A percentile compares a stretch with the other conserved stretches of the same genome.
Evolutionary conservation across 306 rosid genomes (phyloP).

Genomic region (Trifolium repens): DNA sequence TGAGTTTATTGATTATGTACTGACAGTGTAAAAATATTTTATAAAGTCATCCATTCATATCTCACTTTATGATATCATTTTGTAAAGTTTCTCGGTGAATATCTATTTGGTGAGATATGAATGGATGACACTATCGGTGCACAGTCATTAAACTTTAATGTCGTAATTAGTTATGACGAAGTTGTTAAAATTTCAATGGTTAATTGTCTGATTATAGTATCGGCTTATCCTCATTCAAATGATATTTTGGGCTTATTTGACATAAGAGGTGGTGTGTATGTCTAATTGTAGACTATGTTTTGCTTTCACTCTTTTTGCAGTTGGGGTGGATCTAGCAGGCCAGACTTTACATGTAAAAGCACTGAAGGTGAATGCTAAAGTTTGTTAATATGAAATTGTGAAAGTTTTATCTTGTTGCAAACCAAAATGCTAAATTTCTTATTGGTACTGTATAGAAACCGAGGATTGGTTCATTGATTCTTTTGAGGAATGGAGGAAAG

Average conservation of each 20-base stretch:
- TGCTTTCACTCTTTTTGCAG: conserved; percentile 51
- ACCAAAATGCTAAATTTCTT: conserved; percentile 42
- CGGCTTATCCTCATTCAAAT: neutral
- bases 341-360: conserved; percentile 93
- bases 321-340: conserved; percentile 99
- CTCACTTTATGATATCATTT: neutral
- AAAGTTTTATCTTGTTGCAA: conserved; percentile 33
- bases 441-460: conserved; percentile 68
- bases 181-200: neutral
- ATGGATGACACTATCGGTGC: neutral
- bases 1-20: neutral
- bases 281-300: neutral
- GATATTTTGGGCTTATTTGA: conserved; percentile 1
- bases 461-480: conserved; percentile 98
- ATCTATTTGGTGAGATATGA: neutral
- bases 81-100: neutral
- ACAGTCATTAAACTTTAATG: neutral
- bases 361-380: conserved; percentile 75
- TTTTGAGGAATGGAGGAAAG: conserved; percentile 96
- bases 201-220: neutral
- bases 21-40: neutral
- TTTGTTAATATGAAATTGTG: conserved; percentile 35
- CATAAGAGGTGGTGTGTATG: neutral
- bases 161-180: neutral
- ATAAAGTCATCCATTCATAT: neutral